phyloP scores from a whole-genome alignment of 192 early-diverging fungal species.

The Coemansia sp. region DNA sequence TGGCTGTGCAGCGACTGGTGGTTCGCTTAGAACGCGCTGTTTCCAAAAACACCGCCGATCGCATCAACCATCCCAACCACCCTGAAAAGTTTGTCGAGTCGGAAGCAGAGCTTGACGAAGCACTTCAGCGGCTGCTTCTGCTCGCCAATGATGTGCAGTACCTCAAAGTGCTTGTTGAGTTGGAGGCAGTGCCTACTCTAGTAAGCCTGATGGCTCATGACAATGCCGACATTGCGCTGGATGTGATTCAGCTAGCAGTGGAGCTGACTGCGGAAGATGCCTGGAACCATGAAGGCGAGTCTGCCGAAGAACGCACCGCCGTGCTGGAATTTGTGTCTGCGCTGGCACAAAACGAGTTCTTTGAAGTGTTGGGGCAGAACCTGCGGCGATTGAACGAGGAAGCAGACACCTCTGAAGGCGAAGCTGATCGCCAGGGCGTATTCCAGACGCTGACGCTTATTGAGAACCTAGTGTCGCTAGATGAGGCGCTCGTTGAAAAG shows the following conservation, averaged over 20 bases:
- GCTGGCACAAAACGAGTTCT: slow-evolving; percentile 65
- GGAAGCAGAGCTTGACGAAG: slow-evolving; percentile 91
- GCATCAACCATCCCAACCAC: slow-evolving; percentile 68
- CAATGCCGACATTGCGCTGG: slow-evolving; percentile 89
- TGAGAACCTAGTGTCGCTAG: slow-evolving; percentile 82
- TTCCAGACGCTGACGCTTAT: slow-evolving; percentile 81
- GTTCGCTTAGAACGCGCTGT: slow-evolving; percentile 82
- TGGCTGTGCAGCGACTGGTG: slow-evolving; percentile 70
- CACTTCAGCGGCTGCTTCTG: slow-evolving; percentile 72
- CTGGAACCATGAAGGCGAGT: slow-evolving; percentile 61
- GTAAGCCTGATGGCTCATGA: slow-evolving; percentile 83
- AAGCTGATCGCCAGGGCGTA: slow-evolving; percentile 80
- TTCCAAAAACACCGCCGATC: slow-evolving; percentile 83
- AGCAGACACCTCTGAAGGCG: slow-evolving; percentile 40
- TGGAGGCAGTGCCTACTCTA: slow-evolving; percentile 64
- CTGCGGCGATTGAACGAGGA: slow-evolving; percentile 75
- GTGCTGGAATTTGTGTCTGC: slow-evolving; percentile 69
- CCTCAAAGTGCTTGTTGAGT: slow-evolving; percentile 64
- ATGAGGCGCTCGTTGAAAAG: slow-evolving; percentile 61
- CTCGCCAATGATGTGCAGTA: slow-evolving; percentile 78
- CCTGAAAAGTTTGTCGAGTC: slow-evolving; percentile 83
- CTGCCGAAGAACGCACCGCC: slow-evolving; percentile 51
- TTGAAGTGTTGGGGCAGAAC: slow-evolving; percentile 79
- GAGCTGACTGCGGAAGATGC: slow-evolving; percentile 91
- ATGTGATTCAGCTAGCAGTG: slow-evolving; percentile 79